Evolutionary conservation across 495 filamentous ascomycete genomes (phyloP), one percentile per base, ranked within the genome.

Genomic region (Penicillium psychrofluorescens): DNA sequence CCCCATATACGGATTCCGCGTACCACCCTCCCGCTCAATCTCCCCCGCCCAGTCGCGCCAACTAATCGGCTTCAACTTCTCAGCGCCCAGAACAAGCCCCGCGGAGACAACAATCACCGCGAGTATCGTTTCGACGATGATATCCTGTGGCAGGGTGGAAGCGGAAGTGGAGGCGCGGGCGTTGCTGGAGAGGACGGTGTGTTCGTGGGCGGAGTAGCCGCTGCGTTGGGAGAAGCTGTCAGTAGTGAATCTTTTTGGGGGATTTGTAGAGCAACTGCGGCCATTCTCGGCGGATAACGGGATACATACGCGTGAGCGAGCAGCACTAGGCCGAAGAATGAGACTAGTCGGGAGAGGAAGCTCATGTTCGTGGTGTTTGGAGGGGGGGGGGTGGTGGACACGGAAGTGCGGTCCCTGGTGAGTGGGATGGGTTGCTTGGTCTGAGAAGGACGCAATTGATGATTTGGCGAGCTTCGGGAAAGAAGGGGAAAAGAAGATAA

Each of bases 141-240:
- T 67, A 38, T 91, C 88, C n/a, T 83, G 66, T 2, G 87, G 87
- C 0, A 91, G 72, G 35, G 74, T 56, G 16, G 77, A 73, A 40
- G 75, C 62, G 41, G 76, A 67, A 35, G 75, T 62, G 41, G 76
- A 67, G 35, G 76, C 61, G 41, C 75, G 66, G 42, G 64, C 64
- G 51, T 72, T 76, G 36, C 81, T 77, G 54, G 77, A 77, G 40
- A 90, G 75, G 11, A 81, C 71, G 34, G 85, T 82, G 61, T 90
- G 84, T 64, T 94, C 88, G 51, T 90, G 83, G 34, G 88, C 86
- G 41, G 88, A 94, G 65, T 90, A 94, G 61, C 84, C 87, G 39
- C 87, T 91, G 46, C 15, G 27, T 46, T 38, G 28, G 29, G 35
- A n/a, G 38, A 16, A 16, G 15, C 15, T 35, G 16, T 10, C 37